Evolutionary conservation across 2,329 filamentous ascomycete genomes (phyloP).

Genomic region (Drechslera avenae): DNA sequence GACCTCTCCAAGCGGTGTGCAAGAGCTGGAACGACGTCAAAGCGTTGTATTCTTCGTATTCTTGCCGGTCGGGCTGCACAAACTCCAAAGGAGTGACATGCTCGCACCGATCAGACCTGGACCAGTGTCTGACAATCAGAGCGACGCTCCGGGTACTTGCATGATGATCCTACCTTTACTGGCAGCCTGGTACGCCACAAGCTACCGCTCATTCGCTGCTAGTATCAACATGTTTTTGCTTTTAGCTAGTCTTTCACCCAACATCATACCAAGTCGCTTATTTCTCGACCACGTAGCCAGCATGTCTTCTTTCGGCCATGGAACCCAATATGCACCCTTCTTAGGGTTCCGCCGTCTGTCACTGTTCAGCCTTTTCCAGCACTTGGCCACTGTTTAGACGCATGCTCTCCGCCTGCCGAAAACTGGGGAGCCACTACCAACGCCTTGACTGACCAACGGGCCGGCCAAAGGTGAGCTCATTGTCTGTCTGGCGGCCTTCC

Average conservation of each 20-base stretch:
- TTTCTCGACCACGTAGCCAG: conserved; percentile 1
- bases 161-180: conserved; percentile 7
- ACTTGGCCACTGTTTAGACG: neutral
- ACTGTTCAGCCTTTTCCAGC: neutral
- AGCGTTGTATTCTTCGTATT: neutral
- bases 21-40: conserved; percentile 1
- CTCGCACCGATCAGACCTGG: conserved; percentile 1
- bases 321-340: neutral
- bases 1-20: conserved; percentile 8
- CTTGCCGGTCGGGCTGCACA: neutral
- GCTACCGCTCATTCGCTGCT: conserved; percentile 1
- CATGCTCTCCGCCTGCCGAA: neutral
- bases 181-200: conserved; percentile 3
- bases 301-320: conserved; percentile 1
- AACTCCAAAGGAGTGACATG: neutral
- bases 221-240: conserved; percentile 1
- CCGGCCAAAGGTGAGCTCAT: conserved; percentile 1
- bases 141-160: conserved; percentile 8
- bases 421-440: neutral
- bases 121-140: conserved; percentile 7
- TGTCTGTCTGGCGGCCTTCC: neutral
- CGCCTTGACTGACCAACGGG: conserved; percentile 3
- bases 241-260: neutral
- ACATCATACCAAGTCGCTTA: neutral
- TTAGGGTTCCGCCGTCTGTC: neutral